phyloP scores from a whole-genome alignment of 73 alveolate genomes.

The Effrenium voratum region DNA sequence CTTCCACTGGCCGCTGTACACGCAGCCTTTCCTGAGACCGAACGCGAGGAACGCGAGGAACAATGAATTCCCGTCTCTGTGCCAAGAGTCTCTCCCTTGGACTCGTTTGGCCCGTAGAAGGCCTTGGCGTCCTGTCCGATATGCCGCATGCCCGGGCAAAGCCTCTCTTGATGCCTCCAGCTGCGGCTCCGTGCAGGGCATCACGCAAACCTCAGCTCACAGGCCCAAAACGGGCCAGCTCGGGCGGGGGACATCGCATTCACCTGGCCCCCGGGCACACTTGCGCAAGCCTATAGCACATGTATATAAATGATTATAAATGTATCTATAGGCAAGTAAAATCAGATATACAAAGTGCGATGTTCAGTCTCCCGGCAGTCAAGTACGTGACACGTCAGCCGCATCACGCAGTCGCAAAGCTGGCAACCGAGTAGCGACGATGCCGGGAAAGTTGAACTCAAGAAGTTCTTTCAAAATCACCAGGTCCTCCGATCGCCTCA shows the following conservation, averaged over 20 bases:
- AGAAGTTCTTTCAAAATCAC: no score
- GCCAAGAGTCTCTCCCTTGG: not conserved
- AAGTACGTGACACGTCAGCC: no score
- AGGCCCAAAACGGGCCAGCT: no score
- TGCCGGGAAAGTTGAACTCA: no score
- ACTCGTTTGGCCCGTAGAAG: constrained; percentile 16
- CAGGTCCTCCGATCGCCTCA: no score
- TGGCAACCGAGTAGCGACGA: no score
- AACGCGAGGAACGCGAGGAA: not conserved
- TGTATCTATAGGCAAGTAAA: not conserved
- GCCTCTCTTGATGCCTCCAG: not conserved
- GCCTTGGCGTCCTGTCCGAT: not conserved
- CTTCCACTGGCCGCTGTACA: constrained; percentile 18
- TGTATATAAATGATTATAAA: not conserved
- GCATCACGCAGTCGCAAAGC: no score
- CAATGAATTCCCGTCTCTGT: not conserved
- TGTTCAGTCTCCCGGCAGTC: no score
- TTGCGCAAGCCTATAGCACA: no score
- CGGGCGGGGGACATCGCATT: not conserved
- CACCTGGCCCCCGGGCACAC: not conserved
- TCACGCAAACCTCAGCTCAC: not conserved
- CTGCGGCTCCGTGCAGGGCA: constrained; percentile 1
- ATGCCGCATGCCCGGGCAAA: not conserved
- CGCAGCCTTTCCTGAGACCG: constrained; percentile 15
- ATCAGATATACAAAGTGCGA: no score